These are phyloP conservation scores for Incumbomyces lentus DNA, from an alignment of 2,329 filamentous ascomycete genomes.

Conservation along the genomic window DNA sequence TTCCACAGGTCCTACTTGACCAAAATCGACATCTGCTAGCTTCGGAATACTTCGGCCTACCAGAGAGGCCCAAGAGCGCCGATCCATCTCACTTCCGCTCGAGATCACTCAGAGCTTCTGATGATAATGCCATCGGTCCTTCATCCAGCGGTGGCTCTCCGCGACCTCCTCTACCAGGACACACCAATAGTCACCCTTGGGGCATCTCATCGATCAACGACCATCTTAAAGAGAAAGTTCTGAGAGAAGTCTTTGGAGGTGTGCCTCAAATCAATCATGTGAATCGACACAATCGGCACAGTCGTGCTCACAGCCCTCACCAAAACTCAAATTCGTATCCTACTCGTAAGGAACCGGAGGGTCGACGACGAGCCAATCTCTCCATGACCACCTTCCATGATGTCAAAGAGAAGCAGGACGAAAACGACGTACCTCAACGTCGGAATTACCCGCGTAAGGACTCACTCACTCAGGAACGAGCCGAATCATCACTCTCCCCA, in stretches of 20 bases:
- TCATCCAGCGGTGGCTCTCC: not conserved
- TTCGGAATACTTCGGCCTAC: slow-evolving; percentile 63
- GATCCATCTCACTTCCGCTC: slow-evolving; percentile 23
- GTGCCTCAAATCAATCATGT: slow-evolving; percentile 40
- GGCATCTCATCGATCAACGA: slow-evolving; percentile 87
- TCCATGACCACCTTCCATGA: slow-evolving; percentile 23
- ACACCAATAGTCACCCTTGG: slow-evolving; percentile 50
- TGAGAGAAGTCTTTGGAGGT: slow-evolving; percentile 82
- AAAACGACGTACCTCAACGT: not conserved
- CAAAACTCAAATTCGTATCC: slow-evolving; percentile 45
- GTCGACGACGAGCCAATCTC: slow-evolving; percentile 26
- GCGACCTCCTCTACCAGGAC: slow-evolving; percentile 32
- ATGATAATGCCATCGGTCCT: not conserved
- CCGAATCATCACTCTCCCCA: not conserved
- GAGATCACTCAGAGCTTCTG: slow-evolving; percentile 7
- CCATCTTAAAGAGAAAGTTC: slow-evolving; percentile 76
- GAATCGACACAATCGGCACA: slow-evolving; percentile 64
- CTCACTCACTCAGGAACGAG: not conserved
- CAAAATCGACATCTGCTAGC: slow-evolving; percentile 92
- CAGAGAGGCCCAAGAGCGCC: slow-evolving; percentile 33
- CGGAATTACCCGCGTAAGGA: not conserved
- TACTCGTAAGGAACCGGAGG: slow-evolving; percentile 29
- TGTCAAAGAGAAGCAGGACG: not conserved
- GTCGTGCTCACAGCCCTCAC: slow-evolving; percentile 39
- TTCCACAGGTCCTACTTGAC: slow-evolving; percentile 85